A percentile compares a stretch with the other conserved stretches of the same genome.
These are phyloP conservation scores for Tolypocladium nubicola DNA, from an alignment of 2,329 filamentous ascomycete genomes.

Conservation along the genomic window DNA sequence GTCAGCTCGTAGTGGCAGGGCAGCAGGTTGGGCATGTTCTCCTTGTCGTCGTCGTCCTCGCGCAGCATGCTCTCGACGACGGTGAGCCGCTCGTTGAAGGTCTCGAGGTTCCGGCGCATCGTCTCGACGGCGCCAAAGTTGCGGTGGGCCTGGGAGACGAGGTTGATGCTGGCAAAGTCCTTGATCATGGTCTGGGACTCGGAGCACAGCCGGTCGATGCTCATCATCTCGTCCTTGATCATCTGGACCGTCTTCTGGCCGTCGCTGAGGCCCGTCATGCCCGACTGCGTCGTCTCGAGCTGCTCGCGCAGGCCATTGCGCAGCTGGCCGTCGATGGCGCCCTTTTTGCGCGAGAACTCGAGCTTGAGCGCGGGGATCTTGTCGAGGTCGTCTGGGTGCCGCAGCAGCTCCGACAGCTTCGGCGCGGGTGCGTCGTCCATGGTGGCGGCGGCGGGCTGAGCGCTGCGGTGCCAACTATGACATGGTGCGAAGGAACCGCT, in stretches of 20 bases:
- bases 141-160: conserved; percentile 86
- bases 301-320: conserved; percentile 83
- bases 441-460: conserved; percentile 8
- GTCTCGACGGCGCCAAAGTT: conserved; percentile 92
- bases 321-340: conserved; percentile 80
- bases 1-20: conserved; percentile 88
- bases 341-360: conserved; percentile 92
- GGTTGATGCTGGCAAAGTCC: conserved; percentile 88
- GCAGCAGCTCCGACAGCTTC: conserved; percentile 85
- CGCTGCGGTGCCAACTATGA: conserved; percentile 7
- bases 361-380: conserved; percentile 84
- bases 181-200: conserved; percentile 96
- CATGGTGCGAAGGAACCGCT: conserved; percentile 5
- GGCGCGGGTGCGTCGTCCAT: conserved; percentile 54
- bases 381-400: conserved; percentile 93
- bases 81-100: conserved; percentile 68
- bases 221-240: conserved; percentile 98
- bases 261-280: conserved; percentile 80
- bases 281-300: conserved; percentile 85
- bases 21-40: conserved; percentile 87
- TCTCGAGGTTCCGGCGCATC: conserved; percentile 86
- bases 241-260: conserved; percentile 84
- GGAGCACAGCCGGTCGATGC: conserved; percentile 93
- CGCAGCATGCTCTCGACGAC: conserved; percentile 68
- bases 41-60: conserved; percentile 74